phyloP scores from a whole-genome alignment of 2,329 filamentous ascomycete species.

The Talaromyces rugulosus region DNA sequence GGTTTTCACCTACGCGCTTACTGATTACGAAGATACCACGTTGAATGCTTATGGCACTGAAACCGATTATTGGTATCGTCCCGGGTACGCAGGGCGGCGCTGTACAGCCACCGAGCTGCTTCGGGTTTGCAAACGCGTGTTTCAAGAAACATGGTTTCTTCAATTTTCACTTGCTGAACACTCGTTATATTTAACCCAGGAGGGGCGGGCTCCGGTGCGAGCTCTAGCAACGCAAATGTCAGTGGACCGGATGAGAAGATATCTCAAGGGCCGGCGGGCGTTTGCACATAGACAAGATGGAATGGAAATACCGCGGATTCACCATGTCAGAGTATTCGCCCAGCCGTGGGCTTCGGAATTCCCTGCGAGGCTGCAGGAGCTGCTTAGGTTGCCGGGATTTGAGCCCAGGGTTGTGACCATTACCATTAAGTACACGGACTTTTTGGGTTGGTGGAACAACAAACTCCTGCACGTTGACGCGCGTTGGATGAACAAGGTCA shows the following conservation, averaged over 20 bases:
- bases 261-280: slow-evolving; percentile 18
- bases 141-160: slow-evolving; percentile 42
- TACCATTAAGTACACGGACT: slow-evolving; percentile 49
- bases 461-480: slow-evolving; percentile 32
- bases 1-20: slow-evolving; percentile 44
- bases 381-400: slow-evolving; percentile 29
- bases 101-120: slow-evolving; percentile 37
- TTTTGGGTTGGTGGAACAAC: slow-evolving; percentile 44
- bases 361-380: slow-evolving; percentile 16
- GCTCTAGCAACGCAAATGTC: slow-evolving; percentile 23
- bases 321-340: slow-evolving; percentile 39
- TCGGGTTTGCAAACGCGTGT: slow-evolving; percentile 41
- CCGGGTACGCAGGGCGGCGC: slow-evolving; percentile 37
- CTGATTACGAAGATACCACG: slow-evolving; percentile 32
- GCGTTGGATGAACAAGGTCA: slow-evolving; percentile 32
- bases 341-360: slow-evolving; percentile 40
- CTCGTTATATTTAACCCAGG: slow-evolving; percentile 33
- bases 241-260: slow-evolving; percentile 13
- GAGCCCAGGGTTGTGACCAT: slow-evolving; percentile 37
- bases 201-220: no score
- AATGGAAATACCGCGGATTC: slow-evolving; percentile 21
- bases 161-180: slow-evolving; percentile 40
- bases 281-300: slow-evolving; percentile 13
- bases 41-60: slow-evolving; percentile 21
- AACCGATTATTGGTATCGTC: slow-evolving; percentile 37